Evolutionary conservation across 768 basidiomycete species (phyloP).

Genomic region (Termitomyces eurrhizus): DNA sequence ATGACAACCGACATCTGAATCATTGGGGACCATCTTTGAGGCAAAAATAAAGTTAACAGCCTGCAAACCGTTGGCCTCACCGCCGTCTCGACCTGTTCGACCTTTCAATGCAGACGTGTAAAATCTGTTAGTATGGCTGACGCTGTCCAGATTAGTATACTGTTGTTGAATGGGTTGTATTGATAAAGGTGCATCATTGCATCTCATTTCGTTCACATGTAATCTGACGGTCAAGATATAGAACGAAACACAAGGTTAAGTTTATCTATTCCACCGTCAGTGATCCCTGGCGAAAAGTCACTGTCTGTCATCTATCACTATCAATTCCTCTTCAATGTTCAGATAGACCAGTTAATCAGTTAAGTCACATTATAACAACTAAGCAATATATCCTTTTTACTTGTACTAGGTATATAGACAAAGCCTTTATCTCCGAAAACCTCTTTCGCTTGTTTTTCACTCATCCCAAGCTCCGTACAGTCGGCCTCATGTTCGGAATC

Average conservation of each 20-base stretch:
- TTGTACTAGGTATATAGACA: background rate
- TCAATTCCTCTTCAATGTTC: background rate
- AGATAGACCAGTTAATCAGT: background rate
- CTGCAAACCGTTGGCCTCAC: background rate
- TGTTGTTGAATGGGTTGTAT: background rate
- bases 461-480: background rate
- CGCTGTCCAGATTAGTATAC: background rate
- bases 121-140: background rate
- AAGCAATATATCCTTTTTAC: slow-evolving; percentile 4
- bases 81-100: background rate
- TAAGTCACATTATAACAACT: background rate
- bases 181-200: background rate
- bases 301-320: background rate
- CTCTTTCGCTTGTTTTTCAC: background rate
- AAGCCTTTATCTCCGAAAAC: background rate
- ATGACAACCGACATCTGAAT: slow-evolving; percentile 11
- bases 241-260: background rate
- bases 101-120: background rate
- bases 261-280: background rate
- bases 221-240: background rate
- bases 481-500: slow-evolving; percentile 1
- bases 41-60: background rate
- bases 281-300: background rate
- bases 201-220: background rate
- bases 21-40: background rate